Percentiles rank a stretch among this genome's conserved stretches.
Conservation (phyloP, 2,329 filamentous ascomycete genomes). For the Nannizziopsis barbatae region DNA sequence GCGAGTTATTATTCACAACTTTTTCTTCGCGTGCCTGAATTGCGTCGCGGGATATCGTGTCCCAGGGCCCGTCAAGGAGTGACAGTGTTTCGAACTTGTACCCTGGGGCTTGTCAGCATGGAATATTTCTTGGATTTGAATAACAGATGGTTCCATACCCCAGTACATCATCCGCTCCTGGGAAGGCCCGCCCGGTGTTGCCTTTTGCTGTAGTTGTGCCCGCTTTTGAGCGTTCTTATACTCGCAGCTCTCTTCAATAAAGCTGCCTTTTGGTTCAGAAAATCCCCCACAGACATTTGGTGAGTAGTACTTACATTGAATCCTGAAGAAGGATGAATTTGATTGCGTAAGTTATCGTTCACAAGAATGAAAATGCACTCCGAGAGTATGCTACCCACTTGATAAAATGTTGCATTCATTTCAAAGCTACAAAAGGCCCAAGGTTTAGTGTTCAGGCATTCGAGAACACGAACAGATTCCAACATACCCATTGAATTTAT, state of each 20-base stretch:
- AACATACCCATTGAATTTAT: slow-evolving; percentile 62
- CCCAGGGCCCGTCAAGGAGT: slow-evolving; percentile 65
- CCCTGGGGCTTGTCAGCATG: slow-evolving; percentile 40
- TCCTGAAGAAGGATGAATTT: slow-evolving; percentile 32
- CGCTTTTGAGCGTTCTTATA: slow-evolving; percentile 55
- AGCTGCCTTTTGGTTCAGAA: slow-evolving; percentile 43
- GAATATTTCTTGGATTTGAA: neutral
- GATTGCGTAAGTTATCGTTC: slow-evolving; percentile 14
- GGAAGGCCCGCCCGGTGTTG: slow-evolving; percentile 46
- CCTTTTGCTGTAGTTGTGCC: slow-evolving; percentile 43
- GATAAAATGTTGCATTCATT: slow-evolving; percentile 87
- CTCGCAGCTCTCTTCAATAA: slow-evolving; percentile 80
- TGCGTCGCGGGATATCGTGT: slow-evolving; percentile 56
- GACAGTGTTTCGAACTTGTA: slow-evolving; percentile 94
- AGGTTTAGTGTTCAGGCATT: neutral
- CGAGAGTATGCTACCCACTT: slow-evolving; percentile 46
- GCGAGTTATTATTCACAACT: slow-evolving; percentile 74
- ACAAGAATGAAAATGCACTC: neutral
- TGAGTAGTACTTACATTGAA: slow-evolving; percentile 39
- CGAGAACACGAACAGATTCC: slow-evolving; percentile 9
- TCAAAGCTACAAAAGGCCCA: slow-evolving; percentile 56
- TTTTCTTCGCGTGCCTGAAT: slow-evolving; percentile 66
- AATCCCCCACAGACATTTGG: neutral
- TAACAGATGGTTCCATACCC: slow-evolving; percentile 45
- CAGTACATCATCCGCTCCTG: slow-evolving; percentile 84